Evolutionary conservation across 192 early-diverging fungal genomes (phyloP), one percentile per base, ranked within the genome.

Genomic region (Borealophlyctis nickersoniae): DNA sequence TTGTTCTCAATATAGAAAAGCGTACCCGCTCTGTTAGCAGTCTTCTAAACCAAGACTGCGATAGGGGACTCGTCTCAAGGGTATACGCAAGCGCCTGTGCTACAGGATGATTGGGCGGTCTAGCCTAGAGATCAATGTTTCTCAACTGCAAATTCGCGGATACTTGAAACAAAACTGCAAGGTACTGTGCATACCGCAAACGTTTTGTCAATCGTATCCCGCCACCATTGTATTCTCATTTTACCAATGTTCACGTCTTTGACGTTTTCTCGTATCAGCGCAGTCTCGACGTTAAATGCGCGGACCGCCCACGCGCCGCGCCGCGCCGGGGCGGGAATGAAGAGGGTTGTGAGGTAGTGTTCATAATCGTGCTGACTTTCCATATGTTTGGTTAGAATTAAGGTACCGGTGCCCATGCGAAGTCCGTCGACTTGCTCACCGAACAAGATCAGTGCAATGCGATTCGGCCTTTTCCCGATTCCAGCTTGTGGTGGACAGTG

Each of bases 221-320:
- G 81, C 96, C 96, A 98, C 75, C 89, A 95, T 39, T 91, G 82
- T 72, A 91, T 88, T 23, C 91, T 81, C 83, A 92, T 86, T 55
- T 77, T 78, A 0, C 92, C 93, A 66, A 93, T 81, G 0, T 81
- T 66, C 0, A 77, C 60, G 55, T 88, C 84, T 27, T 81, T 83
- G 0, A 91, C 88, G 23, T 65, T 80, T n/a, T 92, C 90, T 9
- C 87, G 78, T 50, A 94, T 82, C 65, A 74, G 76, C 4, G 92
- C 90, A 19, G 92, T 74, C 74, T 98, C 96, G 36, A 91, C 71
- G 72, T 97, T 96, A 76, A 98, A 87, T 0, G 94, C 94, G 23
- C 93, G 81, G 22, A 96, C 60, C 0, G 86, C 92, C 76, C 86
- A 89, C 36, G 86, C 82, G 3, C 88, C 78, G 24, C 84, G 70